Percentiles rank a stretch among this genome's conserved stretches.
Evolutionary conservation across 2,329 filamentous ascomycete genomes (phyloP).

Genomic region (Exophiala phaeomuriformis): DNA sequence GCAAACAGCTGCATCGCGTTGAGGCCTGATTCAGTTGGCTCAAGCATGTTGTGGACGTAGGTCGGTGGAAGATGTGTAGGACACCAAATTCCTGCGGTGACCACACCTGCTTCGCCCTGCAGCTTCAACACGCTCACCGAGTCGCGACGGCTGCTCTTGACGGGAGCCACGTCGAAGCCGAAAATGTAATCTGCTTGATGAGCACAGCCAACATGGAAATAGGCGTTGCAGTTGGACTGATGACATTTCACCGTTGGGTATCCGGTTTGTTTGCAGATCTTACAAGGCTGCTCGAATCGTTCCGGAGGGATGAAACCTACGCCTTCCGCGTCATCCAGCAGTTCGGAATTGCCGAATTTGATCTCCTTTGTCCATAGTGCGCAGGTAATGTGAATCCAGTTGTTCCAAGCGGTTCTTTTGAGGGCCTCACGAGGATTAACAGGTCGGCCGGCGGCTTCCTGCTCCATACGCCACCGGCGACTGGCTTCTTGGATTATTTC

Average conservation of each 20-base stretch:
- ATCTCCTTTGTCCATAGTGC: slow-evolving; percentile 88
- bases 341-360: slow-evolving; percentile 78
- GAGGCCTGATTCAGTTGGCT: slow-evolving; percentile 61
- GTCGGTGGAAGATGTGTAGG: slow-evolving; percentile 64
- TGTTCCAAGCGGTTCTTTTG: slow-evolving; percentile 91
- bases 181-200: slow-evolving; percentile 73
- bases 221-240: slow-evolving; percentile 44
- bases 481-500: slow-evolving; percentile 72
- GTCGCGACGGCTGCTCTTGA: slow-evolving; percentile 82
- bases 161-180: slow-evolving; percentile 81
- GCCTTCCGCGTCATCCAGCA: slow-evolving; percentile 79
- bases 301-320: slow-evolving; percentile 71
- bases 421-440: slow-evolving; percentile 78
- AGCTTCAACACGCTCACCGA: slow-evolving; percentile 72
- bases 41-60: slow-evolving; percentile 69
- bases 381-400: slow-evolving; percentile 95
- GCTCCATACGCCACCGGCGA: slow-evolving; percentile 73
- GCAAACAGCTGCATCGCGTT: slow-evolving; percentile 82
- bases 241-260: slow-evolving; percentile 74
- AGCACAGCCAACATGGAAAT: slow-evolving; percentile 85
- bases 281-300: slow-evolving; percentile 71
- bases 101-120: slow-evolving; percentile 70
- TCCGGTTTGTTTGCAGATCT: slow-evolving; percentile 66
- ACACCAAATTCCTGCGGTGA: slow-evolving; percentile 85
- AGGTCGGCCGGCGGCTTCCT: slow-evolving; percentile 77